Evolutionary conservation across 1,139 yeast genomes (phyloP).

Genomic region (Suhomyces bribrorum): DNA sequence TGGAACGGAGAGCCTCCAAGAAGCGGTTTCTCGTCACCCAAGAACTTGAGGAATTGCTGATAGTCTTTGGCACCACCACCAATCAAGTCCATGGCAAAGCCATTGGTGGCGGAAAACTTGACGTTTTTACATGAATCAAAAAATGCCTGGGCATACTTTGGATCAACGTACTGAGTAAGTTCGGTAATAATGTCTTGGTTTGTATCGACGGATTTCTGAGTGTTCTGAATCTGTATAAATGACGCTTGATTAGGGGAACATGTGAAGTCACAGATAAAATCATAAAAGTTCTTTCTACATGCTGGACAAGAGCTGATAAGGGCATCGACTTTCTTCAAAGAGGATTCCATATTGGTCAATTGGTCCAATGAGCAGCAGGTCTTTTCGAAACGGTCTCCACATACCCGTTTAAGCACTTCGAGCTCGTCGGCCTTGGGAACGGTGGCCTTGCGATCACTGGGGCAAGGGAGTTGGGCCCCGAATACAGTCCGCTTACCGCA

Average conservation of each 20-base stretch:
- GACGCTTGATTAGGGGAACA: conserved; percentile 83
- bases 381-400: conserved; percentile 65
- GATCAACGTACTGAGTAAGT: conserved; percentile 62
- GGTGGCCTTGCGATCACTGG: conserved; percentile 50
- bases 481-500: conserved; percentile 84
- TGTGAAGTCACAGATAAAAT: conserved; percentile 84
- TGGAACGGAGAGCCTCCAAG: conserved; percentile 96
- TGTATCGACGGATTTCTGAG: conserved; percentile 51
- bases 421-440: conserved; percentile 32
- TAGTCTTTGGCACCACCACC: conserved; percentile 93
- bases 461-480: conserved; percentile 81
- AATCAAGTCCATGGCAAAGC: conserved; percentile 92
- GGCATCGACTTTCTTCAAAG: conserved; percentile 73
- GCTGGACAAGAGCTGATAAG: conserved; percentile 94
- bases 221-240: conserved; percentile 67
- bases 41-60: conserved; percentile 71
- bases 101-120: conserved; percentile 92
- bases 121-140: conserved; percentile 86
- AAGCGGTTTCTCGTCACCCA: conserved; percentile 92
- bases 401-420: conserved; percentile 53
- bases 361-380: conserved; percentile 44
- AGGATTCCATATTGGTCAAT: conserved; percentile 38
- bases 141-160: conserved; percentile 60
- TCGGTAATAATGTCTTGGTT: conserved; percentile 69
- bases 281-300: conserved; percentile 80